Evolutionary conservation across 2,329 filamentous ascomycete genomes (phyloP), one percentile per base, ranked within the genome.

Genomic region (Whalleya microplaca): DNA sequence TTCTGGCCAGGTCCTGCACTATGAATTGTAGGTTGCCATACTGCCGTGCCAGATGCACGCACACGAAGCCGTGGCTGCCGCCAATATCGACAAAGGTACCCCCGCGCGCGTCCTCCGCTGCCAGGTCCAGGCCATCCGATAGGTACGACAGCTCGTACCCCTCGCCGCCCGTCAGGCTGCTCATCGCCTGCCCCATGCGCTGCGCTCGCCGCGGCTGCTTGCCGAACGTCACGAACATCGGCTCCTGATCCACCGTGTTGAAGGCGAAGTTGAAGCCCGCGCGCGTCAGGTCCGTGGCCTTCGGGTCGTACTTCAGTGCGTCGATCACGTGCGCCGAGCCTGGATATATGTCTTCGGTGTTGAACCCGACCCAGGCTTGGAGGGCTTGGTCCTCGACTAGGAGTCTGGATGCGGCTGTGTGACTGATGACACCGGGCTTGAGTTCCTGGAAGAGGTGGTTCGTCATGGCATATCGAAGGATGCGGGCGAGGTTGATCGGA

Each of bases 11-110:
- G 60, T 85, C 83, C 64, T 85, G 81, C 21, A 84, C 83, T 14
- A 85, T 70, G 65, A 85, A 85, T 45, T 73, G 76, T 62, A 84
- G 76, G 41, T 79, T 75, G 45, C 75, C 74, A 70, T 79, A 84
- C 53, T 69, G 71, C 58, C 74, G 73, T 1, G 82, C 84, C 43
- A 87, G 71, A 2, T 79, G 81, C n/a, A 82, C 75, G 45, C 75
- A 79, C n/a, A 81, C 79, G 45, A 84, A 82, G 0, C 85, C 85
- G 50, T 82, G 80, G 18, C 80, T 82, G 2, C 85, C 84, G 9
- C 85, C 84, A 14, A 85, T 64, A 52, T 88, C 84, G 3, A 87
- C 82, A 41, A 87, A 71, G 0, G 76, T 82, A 2, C 78, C 83
- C 4, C 70, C 69, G 1, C 56, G 65, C 0, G 69, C 69, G 48